phyloP scores from a whole-genome alignment of 129 eudicot genomes.

The Daucus carota region DNA sequence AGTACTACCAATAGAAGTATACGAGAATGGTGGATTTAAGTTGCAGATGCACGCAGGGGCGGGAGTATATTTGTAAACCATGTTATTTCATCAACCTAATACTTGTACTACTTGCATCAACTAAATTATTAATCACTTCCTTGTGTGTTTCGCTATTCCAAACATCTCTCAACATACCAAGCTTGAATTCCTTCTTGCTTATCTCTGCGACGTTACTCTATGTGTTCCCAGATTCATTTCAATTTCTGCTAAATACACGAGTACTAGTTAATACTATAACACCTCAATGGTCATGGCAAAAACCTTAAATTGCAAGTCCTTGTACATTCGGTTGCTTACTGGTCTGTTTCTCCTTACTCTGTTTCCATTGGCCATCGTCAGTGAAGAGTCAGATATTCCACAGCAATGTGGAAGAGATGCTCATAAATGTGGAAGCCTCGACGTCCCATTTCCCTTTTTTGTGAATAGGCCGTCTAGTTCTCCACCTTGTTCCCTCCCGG shows the following conservation, averaged over 20 bases:
- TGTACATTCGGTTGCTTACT: background rate
- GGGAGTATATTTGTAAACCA: background rate
- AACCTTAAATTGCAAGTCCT: background rate
- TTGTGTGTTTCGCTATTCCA: background rate
- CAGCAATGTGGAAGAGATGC: conserved; percentile 10
- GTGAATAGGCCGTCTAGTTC: conserved; percentile 24
- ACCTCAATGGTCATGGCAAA: background rate
- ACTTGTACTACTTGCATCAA: background rate
- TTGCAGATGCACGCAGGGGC: background rate
- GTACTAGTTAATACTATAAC: background rate
- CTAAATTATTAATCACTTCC: background rate
- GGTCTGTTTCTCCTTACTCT: background rate
- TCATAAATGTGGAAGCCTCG: conserved; percentile 44
- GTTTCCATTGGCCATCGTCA: background rate
- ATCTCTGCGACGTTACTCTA: background rate
- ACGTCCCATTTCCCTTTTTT: conserved; percentile 61
- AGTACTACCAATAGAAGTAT: background rate
- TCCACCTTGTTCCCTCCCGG: conserved; percentile 18
- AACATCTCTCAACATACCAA: background rate
- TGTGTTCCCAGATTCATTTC: background rate
- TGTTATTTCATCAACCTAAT: background rate
- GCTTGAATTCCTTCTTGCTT: background rate
- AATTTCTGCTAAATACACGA: background rate
- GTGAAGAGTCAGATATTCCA: background rate
- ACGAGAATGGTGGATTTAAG: background rate